Base-by-base conservation (phyloP, 768 basidiomycete genomes). In the Porphyrellus cyaneotinctus region DNA sequence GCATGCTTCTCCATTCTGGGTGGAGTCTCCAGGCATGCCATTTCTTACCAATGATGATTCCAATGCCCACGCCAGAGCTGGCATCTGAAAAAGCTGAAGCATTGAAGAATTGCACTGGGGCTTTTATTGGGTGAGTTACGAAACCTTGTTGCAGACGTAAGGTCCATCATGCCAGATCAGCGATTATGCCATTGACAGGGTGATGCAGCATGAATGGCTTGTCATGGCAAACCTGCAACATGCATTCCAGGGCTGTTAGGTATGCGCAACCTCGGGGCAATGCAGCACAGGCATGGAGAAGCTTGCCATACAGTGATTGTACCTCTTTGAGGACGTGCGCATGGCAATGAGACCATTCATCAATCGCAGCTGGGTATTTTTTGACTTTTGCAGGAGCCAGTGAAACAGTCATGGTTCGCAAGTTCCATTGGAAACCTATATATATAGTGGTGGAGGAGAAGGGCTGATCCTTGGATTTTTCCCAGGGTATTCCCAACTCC, bases 391-490 rank as follows among this genome's bases (percentile, higher is more conserved):
- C 60, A 2, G 30, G 2, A 0, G 65, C 58, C 0, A 76, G 47
- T 0, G 59, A 23, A 0, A 73, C 73, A 0, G 54, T 47, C 14
- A 53, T 33, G 9, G 14, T 0, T 2, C 18, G 45, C 2, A 73
- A 41, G 49, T 74, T 61, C 76, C 74, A 76, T 24, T 57, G n/a
- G 57, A 76, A 73, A 6, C 75, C 72, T 10, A 63, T 63, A 30
- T 28, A 43, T 2, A 43, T 20, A 1, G 42, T 28, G 5, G 24
- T 12, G 1, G 17, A 10, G 8, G 26, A 6, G 24, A 43, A 43
- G 6, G 42, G 42, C 10, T 43, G 24, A 17, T 43, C 26, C 10
- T 43, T 43, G 15, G 42, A 28, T 4, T 26, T 43, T 18, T 43
- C 42, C 42, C 26, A 43, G 15, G 42, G 24, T 24, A 43, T 43